Evolutionary conservation across 352 stramenopile genomes (phyloP), one percentile per base, ranked within the genome.

Genomic region (Pythium brassicae): DNA sequence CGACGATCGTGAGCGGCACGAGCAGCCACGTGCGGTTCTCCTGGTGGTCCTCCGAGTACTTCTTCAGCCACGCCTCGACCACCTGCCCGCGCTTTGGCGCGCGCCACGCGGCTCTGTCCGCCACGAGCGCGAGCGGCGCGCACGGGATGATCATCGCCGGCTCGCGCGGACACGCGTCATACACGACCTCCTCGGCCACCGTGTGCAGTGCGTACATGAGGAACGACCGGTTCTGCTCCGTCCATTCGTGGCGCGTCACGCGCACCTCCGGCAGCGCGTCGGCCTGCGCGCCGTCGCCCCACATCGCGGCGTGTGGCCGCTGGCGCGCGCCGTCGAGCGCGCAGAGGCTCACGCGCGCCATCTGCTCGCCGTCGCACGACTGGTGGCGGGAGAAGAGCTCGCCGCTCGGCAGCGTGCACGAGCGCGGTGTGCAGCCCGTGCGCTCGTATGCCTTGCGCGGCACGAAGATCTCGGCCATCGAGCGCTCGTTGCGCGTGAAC

Each of bases 391-490:
- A 66, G 43, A 80, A 82, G 19, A 57, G 42, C 40, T 66, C 66
- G 34, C 65, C 66, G 29, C 47, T 65, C 6, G 62, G 44, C 5
- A 71, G 39, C 6, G 62, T 58, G 43, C 69, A 78, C 11, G 50
- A 15, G 15, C 68, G 59, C 27, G 72, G 27, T 7, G 61, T 61
- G 49, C 79, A 90, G 27, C 72, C 74, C 12, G 68, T 66, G 53
- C 75, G 77, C 27, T 79, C 53, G 54, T 87, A 83, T 11, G 75
- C 72, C 47, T 87, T 88, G 45, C 54, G 59, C 5, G 74, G 54
- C 25, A 89, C 66, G 34, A 84, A 75, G 23, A 92, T 70, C 61
- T 89, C 69, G 10, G 71, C 72, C 81, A 92, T 92, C 25, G 74
- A 78, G 32, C 78, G 77, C 0, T 69, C 69, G 53, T 73, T 86